These are phyloP conservation scores for Russula earlei DNA, from an alignment of 768 basidiomycete genomes.

Conservation along the genomic window DNA sequence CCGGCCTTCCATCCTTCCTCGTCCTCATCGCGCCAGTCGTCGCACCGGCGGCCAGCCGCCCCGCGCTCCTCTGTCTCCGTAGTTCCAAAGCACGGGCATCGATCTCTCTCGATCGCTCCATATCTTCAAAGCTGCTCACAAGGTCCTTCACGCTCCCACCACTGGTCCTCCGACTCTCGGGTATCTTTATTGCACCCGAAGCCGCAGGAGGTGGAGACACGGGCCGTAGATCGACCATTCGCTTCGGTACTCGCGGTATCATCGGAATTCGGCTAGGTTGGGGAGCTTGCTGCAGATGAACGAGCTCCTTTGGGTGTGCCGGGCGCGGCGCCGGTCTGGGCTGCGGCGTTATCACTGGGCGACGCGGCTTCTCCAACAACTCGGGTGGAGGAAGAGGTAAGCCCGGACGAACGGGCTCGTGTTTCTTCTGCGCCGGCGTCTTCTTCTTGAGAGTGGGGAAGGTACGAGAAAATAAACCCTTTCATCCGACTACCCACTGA, in stretches of 20 bases:
- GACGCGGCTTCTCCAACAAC: slow-evolving; percentile 39
- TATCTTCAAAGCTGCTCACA: slow-evolving; percentile 50
- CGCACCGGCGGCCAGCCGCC: slow-evolving; percentile 23
- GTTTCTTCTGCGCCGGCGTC: slow-evolving; percentile 20
- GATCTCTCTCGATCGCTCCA: slow-evolving; percentile 28
- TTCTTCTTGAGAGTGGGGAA: slow-evolving; percentile 42
- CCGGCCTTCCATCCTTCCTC: slow-evolving; percentile 9
- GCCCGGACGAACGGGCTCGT: slow-evolving; percentile 28
- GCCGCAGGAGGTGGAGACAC: slow-evolving; percentile 29
- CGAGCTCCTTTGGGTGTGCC: slow-evolving; percentile 54
- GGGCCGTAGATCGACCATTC: slow-evolving; percentile 52
- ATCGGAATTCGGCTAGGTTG: slow-evolving; percentile 36
- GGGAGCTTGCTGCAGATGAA: slow-evolving; percentile 50
- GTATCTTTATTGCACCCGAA: slow-evolving; percentile 20
- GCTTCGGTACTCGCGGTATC: slow-evolving; percentile 30
- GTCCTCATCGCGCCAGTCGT: no score
- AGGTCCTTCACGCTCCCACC: slow-evolving; percentile 66
- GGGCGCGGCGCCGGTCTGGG: slow-evolving; percentile 38
- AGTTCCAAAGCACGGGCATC: slow-evolving; percentile 25
- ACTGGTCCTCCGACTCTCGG: slow-evolving; percentile 47
- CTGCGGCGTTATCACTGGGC: slow-evolving; percentile 50
- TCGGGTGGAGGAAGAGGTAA: slow-evolving; percentile 50
- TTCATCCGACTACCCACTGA: slow-evolving; percentile 44
- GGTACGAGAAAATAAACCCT: slow-evolving; percentile 52
- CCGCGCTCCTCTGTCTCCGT: slow-evolving; percentile 31